Conservation (phyloP, 2,329 filamentous ascomycete species). For the Ramularia endophylla region DNA sequence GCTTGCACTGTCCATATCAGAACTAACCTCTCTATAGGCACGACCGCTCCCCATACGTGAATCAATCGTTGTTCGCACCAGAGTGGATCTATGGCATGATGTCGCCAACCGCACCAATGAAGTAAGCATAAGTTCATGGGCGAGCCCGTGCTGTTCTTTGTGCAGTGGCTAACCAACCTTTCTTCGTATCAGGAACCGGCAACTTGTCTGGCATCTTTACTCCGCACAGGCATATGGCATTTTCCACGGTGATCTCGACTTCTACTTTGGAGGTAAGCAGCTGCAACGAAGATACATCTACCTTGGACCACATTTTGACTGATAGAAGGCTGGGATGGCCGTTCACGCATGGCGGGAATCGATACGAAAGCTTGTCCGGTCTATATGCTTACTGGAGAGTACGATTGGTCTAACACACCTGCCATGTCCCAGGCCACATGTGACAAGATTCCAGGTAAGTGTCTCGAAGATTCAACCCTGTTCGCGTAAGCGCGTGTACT, state of each 20-base stretch:
- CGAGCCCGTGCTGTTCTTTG: no score
- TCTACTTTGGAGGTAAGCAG: slow-evolving; percentile 39
- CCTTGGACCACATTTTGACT: no score
- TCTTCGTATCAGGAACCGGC: no score
- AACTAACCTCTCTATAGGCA: slow-evolving; percentile 25
- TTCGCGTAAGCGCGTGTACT: no score
- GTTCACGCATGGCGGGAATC: slow-evolving; percentile 34
- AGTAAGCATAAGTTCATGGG: slow-evolving; percentile 45
- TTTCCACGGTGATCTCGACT: slow-evolving; percentile 48
- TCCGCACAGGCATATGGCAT: slow-evolving; percentile 47
- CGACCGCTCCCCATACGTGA: slow-evolving; percentile 43
- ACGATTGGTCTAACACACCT: slow-evolving; percentile 45
- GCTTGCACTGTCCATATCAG: no score
- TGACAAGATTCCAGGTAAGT: slow-evolving; percentile 43
- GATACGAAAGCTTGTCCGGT: slow-evolving; percentile 46
- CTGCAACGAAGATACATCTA: neutral
- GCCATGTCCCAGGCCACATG: slow-evolving; percentile 43
- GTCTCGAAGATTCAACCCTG: no score
- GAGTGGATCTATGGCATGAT: slow-evolving; percentile 49
- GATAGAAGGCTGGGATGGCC: neutral
- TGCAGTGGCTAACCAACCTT: no score
- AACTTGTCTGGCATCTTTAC: slow-evolving; percentile 41
- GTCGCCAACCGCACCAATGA: slow-evolving; percentile 40
- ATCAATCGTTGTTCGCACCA: slow-evolving; percentile 40
- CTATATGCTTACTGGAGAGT: slow-evolving; percentile 47